A percentile compares a stretch with the other conserved stretches of the same genome.
phyloP scores from a whole-genome alignment of 2,329 filamentous ascomycete genomes.

The Metarhizium sp. region DNA sequence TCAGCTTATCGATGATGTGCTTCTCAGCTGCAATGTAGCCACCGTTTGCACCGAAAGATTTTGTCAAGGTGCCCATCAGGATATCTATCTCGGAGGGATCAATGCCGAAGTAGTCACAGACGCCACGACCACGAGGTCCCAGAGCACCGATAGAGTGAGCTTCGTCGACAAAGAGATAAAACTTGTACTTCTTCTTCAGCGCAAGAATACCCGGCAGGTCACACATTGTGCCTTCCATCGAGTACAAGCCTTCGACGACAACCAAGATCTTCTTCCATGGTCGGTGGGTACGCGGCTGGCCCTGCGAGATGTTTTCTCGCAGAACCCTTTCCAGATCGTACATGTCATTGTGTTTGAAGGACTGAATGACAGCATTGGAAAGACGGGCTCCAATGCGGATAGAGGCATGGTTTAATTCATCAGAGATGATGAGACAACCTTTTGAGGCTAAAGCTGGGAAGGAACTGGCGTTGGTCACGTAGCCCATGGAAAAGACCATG shows the following conservation, averaged over 20 bases:
- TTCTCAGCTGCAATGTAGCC: slow-evolving; percentile 90
- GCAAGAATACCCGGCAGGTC: slow-evolving; percentile 84
- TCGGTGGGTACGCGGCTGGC: slow-evolving; percentile 93
- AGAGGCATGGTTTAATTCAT: slow-evolving; percentile 95
- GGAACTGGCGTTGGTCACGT: slow-evolving; percentile 86
- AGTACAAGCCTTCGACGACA: slow-evolving; percentile 93
- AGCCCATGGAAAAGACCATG: slow-evolving; percentile 99
- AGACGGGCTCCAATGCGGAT: slow-evolving; percentile 92
- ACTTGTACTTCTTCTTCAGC: slow-evolving; percentile 95
- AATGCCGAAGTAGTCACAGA: slow-evolving; percentile 95
- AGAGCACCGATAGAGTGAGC: slow-evolving; percentile 93
- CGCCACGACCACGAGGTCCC: slow-evolving; percentile 78
- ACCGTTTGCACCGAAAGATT: slow-evolving; percentile 96
- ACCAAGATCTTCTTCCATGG: slow-evolving; percentile 99
- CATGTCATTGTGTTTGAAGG: slow-evolving; percentile 99
- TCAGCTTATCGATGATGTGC: slow-evolving; percentile 84
- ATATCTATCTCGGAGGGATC: slow-evolving; percentile 85
- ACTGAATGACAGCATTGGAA: slow-evolving; percentile 87
- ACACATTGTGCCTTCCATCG: slow-evolving; percentile 98
- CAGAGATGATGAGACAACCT: slow-evolving; percentile 88
- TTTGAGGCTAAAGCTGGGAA: slow-evolving; percentile 91
- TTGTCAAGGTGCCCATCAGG: slow-evolving; percentile 96
- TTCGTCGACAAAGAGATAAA: slow-evolving; percentile 90
- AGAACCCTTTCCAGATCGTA: slow-evolving; percentile 73
- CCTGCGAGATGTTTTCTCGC: slow-evolving; percentile 88